These are phyloP conservation scores for Psophocarpus tetragonolobus DNA, from an alignment of 306 rosid species.

Conservation along the genomic window DNA sequence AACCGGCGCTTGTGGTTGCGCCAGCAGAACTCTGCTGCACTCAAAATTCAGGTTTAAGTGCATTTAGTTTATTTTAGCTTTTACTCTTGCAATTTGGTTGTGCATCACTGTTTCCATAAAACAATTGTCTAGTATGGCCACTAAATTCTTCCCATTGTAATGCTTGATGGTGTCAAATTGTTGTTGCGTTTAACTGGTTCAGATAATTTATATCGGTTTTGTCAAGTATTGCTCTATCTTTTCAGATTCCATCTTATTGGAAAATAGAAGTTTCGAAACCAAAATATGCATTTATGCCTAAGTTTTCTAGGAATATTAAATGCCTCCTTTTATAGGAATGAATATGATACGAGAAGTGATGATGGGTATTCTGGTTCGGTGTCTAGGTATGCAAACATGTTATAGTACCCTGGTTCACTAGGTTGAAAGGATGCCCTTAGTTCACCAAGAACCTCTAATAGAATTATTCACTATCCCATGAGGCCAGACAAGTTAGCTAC, in stretches of 20 bases:
- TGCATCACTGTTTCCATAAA: not conserved
- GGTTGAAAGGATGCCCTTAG: not conserved
- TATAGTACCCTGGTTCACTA: not conserved
- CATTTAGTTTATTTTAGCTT: not conserved
- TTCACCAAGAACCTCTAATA: not conserved
- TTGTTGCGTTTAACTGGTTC: not conserved
- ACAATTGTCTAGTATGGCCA: not conserved
- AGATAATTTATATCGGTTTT: not conserved
- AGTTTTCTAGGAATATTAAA: not conserved
- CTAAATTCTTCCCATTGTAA: not conserved
- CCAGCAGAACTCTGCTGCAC: constrained; percentile 65
- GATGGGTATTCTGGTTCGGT: not conserved
- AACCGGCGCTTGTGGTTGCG: constrained; percentile 57
- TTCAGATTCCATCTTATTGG: not conserved
- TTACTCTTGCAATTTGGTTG: not conserved
- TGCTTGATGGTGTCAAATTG: not conserved
- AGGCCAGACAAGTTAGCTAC: not conserved
- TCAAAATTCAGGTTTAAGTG: constrained; percentile 63
- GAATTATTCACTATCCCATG: not conserved
- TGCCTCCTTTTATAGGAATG: not conserved
- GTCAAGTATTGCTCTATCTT: not conserved
- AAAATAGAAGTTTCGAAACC: not conserved
- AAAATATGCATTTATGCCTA: not conserved
- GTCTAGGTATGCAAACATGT: not conserved
- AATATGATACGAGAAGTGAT: not conserved